Percentiles rank a stretch among this genome's conserved stretches.
phyloP scores from a whole-genome alignment of 768 basidiomycete genomes.

The Cyclocybe aegerita region DNA sequence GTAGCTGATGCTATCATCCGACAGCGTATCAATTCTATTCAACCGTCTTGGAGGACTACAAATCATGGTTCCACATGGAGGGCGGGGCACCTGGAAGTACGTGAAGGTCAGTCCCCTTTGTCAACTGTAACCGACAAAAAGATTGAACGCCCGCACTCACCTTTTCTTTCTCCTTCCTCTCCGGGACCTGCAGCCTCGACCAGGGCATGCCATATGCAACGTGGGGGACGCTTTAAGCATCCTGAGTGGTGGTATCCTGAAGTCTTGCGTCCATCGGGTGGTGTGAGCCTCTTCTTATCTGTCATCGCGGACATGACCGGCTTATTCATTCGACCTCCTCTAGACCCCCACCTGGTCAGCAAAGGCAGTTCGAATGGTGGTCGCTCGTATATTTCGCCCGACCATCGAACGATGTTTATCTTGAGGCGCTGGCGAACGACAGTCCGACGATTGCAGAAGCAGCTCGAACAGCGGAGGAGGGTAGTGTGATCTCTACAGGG shows the following conservation, averaged over 20 bases:
- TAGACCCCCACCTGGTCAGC: conserved; percentile 50
- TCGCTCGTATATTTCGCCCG: conserved; percentile 64
- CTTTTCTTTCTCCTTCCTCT: no score
- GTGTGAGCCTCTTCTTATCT: conserved; percentile 31
- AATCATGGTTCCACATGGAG: conserved; percentile 47
- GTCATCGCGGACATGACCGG: not conserved
- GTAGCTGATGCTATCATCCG: conserved; percentile 27
- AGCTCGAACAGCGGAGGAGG: conserved; percentile 20
- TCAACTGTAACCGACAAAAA: not conserved
- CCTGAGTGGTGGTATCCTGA: conserved; percentile 60
- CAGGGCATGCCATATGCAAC: conserved; percentile 55
- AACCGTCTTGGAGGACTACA: conserved; percentile 67
- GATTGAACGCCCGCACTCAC: no score
- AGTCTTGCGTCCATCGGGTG: conserved; percentile 60
- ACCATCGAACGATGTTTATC: conserved; percentile 44
- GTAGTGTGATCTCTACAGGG: conserved; percentile 14
- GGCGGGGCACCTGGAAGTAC: conserved; percentile 59
- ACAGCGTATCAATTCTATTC: conserved; percentile 54
- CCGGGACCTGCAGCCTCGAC: conserved; percentile 36
- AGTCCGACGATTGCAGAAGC: conserved; percentile 47
- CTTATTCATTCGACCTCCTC: not conserved
- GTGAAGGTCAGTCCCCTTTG: conserved; percentile 43
- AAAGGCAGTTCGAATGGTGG: conserved; percentile 48
- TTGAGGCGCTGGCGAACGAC: conserved; percentile 43
- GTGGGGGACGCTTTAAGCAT: conserved; percentile 57